Base-by-base conservation (phyloP, 2,329 filamentous ascomycete genomes). In the Fonsecaea pugnacius region DNA sequence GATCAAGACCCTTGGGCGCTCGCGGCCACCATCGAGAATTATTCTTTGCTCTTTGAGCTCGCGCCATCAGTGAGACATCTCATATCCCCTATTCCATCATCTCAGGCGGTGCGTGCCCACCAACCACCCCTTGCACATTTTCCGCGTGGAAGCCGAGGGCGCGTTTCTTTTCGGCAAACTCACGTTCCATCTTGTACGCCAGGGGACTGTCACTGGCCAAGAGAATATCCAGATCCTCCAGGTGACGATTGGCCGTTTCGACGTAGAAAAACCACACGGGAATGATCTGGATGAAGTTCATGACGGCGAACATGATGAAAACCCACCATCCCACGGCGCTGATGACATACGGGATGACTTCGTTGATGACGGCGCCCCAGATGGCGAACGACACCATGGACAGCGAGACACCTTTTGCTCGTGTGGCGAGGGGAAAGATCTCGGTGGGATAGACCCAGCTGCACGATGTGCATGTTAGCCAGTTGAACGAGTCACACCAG, bases 401-500 rank as follows among this genome's bases (percentile, higher is more conserved):
- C 51, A 74, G 55, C 2, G 71, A 66, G 18, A 68, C 59, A 24
- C 72, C 70, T 57, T 70, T 73, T 32, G 63, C 66, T 53, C 70
- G 64, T 57, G 70, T 70, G 36, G 64, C 70, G 21, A 71, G 62
- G 14, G 67, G 70, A 53, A 70, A 71, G 18, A 71, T 65, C 52
- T 71, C 70, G 4, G 70, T 71, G 1, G 70, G 70, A 50, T 72
- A 72, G 12, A 71, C 69, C 70, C 70, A 71, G 58, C 70, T 71
- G 30, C 48, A 5, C 24, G 6, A 24, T 12, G 58, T 33, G 48
- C 16, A 52, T 56, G 58, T 58, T 9, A 61, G 55, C 36, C 72
- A 88, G 83, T 85, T 72, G 88, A 89, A 75, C 84, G 84, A 0
- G 83, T 84, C 46, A 40, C 30, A 71, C 85, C 86, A 75, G 87